Conservation (phyloP, 139 green algal genomes). For the Monoraphidium neglectum region DNA sequence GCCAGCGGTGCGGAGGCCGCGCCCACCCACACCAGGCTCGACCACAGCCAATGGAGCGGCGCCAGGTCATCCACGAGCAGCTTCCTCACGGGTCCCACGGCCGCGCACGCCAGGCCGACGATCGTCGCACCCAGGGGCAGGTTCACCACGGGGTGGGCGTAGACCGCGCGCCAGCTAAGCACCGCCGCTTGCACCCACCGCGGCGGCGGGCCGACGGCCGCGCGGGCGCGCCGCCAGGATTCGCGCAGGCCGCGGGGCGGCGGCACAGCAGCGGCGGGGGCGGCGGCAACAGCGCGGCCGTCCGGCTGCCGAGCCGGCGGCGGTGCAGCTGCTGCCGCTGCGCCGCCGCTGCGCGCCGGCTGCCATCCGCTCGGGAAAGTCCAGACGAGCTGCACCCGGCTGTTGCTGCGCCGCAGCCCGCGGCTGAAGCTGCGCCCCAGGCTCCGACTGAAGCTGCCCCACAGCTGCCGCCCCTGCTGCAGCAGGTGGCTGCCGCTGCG, state of each 20-base stretch:
- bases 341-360: neutral
- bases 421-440: conserved; percentile 14
- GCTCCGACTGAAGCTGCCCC: conserved; percentile 25
- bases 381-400: conserved; percentile 24
- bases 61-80: conserved; percentile 20
- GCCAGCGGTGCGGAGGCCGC: conserved; percentile 27
- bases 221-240: too few species aligned
- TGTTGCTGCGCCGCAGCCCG: conserved; percentile 12
- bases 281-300: too few species aligned
- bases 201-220: neutral
- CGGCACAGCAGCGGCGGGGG: too few species aligned
- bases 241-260: too few species aligned
- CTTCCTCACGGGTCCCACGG: conserved; percentile 14
- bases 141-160: conserved; percentile 26
- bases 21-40: conserved; percentile 19
- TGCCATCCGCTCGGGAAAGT: conserved; percentile 16
- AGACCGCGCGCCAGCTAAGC: neutral
- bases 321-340: neutral
- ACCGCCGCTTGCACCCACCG: neutral
- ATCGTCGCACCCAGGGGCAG: conserved; percentile 17
- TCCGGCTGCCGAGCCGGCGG: too few species aligned
- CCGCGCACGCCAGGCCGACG: conserved; percentile 8
- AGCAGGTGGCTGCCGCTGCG: conserved; percentile 23
- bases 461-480: conserved; percentile 7
- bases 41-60: conserved; percentile 28